Percentiles rank a stretch among this genome's conserved stretches.
phyloP scores from a whole-genome alignment of 371 early-diverging fungal genomes.

The Mucor sp. region DNA sequence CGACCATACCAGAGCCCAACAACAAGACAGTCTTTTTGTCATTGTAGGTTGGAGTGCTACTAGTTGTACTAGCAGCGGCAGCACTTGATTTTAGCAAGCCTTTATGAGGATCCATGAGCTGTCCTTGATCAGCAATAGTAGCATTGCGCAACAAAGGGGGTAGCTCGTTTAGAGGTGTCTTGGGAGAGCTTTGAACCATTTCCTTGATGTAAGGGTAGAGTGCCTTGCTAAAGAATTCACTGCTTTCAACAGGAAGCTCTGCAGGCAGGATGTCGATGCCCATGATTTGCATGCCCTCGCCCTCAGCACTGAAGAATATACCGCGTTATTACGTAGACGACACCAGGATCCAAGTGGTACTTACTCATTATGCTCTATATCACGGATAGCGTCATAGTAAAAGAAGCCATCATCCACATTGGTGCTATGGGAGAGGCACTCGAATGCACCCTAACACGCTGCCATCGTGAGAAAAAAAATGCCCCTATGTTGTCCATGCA shows the following conservation, averaged over 20 bases:
- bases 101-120: constrained; percentile 58
- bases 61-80: background rate
- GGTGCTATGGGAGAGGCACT: constrained; percentile 88
- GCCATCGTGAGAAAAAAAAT: constrained; percentile 4
- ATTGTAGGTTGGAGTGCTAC: background rate
- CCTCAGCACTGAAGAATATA: constrained; percentile 57
- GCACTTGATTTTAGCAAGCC: constrained; percentile 44
- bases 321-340: background rate
- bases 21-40: constrained; percentile 68
- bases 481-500: background rate
- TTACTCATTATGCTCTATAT: constrained; percentile 74
- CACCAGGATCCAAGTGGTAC: background rate
- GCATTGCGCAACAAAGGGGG: constrained; percentile 63
- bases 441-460: constrained; percentile 76
- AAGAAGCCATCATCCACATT: constrained; percentile 92
- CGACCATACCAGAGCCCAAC: constrained; percentile 94
- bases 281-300: constrained; percentile 89
- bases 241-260: constrained; percentile 93
- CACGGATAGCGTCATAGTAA: constrained; percentile 83
- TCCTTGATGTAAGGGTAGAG: constrained; percentile 84
- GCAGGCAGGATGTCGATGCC: constrained; percentile 97
- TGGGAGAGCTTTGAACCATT: constrained; percentile 37
- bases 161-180: constrained; percentile 11
- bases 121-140: constrained; percentile 77
- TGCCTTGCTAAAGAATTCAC: constrained; percentile 86